These are phyloP conservation scores for Ascochyta pisi DNA, from an alignment of 2,329 filamentous ascomycete species.

Conservation along the genomic window DNA sequence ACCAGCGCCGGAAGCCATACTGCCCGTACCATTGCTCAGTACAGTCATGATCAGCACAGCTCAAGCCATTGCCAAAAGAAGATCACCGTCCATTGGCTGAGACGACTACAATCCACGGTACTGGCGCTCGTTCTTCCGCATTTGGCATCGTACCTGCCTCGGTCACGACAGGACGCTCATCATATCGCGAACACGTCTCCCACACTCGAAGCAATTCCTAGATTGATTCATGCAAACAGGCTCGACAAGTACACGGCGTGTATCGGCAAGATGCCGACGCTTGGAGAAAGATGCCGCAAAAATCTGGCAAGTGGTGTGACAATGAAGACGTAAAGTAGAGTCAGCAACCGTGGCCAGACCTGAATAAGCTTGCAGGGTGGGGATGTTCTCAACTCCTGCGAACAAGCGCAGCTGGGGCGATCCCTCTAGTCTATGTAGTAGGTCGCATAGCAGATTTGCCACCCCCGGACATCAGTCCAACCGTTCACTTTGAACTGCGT, in stretches of 20 bases:
- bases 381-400: constrained; percentile 7
- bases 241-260: background rate
- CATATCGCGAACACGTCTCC: background rate
- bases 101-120: background rate
- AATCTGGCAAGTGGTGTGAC: constrained; percentile 13
- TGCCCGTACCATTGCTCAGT: background rate
- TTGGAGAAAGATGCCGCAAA: constrained; percentile 11
- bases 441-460: background rate
- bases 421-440: no score
- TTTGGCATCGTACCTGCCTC: constrained; percentile 12
- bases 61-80: constrained; percentile 5
- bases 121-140: constrained; percentile 16
- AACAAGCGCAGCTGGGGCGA: background rate
- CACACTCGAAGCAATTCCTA: background rate
- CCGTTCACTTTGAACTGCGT: background rate
- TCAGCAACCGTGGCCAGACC: constrained; percentile 15
- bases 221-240: background rate
- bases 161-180: background rate
- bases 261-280: constrained; percentile 17
- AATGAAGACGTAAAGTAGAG: constrained; percentile 5
- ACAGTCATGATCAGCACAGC: constrained; percentile 12
- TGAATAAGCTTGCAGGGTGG: constrained; percentile 14
- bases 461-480: background rate
- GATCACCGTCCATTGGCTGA: constrained; percentile 1
- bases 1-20: constrained; percentile 1